Evolutionary conservation across 345 rosid genomes (phyloP).

Genomic region (Linum lewisii): DNA sequence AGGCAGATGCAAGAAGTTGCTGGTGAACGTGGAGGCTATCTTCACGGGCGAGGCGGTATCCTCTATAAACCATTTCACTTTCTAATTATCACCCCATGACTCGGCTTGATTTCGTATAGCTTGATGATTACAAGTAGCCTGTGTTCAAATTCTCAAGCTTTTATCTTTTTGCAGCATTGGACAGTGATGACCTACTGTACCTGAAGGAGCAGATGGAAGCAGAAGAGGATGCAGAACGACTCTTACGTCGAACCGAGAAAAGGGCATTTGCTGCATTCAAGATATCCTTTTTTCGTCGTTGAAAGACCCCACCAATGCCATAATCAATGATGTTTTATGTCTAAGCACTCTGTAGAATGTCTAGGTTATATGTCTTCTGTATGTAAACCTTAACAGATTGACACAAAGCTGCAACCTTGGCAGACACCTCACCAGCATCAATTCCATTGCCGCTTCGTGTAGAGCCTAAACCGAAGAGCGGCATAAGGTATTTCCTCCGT

Average conservation of each 20-base stretch:
- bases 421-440: constrained; percentile 77
- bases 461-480: constrained; percentile 93
- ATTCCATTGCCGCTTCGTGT: constrained; percentile 83
- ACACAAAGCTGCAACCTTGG: constrained; percentile 86
- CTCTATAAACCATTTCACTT: background rate
- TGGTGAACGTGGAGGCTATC: constrained; percentile 99
- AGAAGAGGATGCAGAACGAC: constrained; percentile 96
- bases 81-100: background rate
- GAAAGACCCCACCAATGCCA: background rate
- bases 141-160: constrained; percentile 20
- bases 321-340: background rate
- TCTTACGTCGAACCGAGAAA: constrained; percentile 89
- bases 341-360: background rate
- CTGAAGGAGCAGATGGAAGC: constrained; percentile 99
- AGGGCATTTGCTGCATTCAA: constrained; percentile 97
- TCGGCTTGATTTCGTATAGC: background rate
- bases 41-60: constrained; percentile 97
- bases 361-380: background rate
- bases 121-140: background rate
- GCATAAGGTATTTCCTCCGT: constrained; percentile 76
- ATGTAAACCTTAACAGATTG: constrained; percentile 37
- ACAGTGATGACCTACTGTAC: constrained; percentile 94
- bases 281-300: constrained; percentile 52
- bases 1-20: constrained; percentile 99
- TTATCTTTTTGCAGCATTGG: constrained; percentile 84